Percentiles rank a stretch among this genome's conserved stretches.
Evolutionary conservation across 2,329 filamentous ascomycete genomes (phyloP).

Genomic region (Mycocentrospora acerina): DNA sequence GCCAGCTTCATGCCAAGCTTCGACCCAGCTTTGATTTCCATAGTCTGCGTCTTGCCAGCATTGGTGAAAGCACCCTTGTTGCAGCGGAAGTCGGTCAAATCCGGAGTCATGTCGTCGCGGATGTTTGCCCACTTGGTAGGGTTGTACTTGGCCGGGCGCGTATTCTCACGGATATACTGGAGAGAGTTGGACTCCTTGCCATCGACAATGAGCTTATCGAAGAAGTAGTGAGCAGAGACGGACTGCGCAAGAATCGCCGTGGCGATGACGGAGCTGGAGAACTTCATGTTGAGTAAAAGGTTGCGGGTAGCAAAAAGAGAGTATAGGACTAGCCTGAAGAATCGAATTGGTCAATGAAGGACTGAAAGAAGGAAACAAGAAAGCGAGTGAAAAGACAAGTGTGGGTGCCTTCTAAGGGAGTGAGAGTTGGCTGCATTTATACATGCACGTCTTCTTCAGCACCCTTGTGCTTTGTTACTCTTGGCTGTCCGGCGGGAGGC

Average conservation of each 20-base stretch:
- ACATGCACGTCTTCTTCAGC: too few species aligned
- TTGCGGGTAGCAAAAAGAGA: not conserved
- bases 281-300: conserved; percentile 19
- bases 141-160: conserved; percentile 22
- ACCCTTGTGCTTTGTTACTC: too few species aligned
- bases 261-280: conserved; percentile 21
- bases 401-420: too few species aligned
- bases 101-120: conserved; percentile 20
- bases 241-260: conserved; percentile 13
- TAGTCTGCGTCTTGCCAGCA: conserved; percentile 10
- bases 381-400: too few species aligned
- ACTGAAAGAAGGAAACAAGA: too few species aligned
- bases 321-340: conserved; percentile 3
- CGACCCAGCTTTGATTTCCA: conserved; percentile 17
- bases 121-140: conserved; percentile 26
- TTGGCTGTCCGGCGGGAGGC: too few species aligned
- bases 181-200: conserved; percentile 16
- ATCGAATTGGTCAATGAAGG: too few species aligned
- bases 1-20: conserved; percentile 20
- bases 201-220: conserved; percentile 19
- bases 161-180: conserved; percentile 29
- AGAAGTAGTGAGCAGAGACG: conserved; percentile 29
- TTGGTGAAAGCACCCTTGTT: conserved; percentile 22
- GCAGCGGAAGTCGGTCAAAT: conserved; percentile 29
- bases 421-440: too few species aligned